These are phyloP conservation scores for Cladophialophora bantiana DNA, from an alignment of 2,329 filamentous ascomycete species.

Conservation along the genomic window DNA sequence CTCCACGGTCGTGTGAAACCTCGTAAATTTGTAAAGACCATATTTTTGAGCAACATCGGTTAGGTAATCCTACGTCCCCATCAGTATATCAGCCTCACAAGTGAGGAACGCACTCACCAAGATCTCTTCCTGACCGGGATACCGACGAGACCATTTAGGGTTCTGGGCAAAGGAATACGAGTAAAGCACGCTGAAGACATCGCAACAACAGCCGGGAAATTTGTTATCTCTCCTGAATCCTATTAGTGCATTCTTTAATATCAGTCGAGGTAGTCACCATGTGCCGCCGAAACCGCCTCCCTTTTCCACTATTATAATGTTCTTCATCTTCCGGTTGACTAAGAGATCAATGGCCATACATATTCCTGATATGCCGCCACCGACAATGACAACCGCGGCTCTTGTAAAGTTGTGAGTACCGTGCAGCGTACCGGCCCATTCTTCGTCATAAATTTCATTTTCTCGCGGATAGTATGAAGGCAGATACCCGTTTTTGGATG, in stretches of 20 bases:
- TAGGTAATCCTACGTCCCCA: slow-evolving; percentile 56
- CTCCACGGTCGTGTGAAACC: slow-evolving; percentile 64
- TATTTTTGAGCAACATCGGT: slow-evolving; percentile 43
- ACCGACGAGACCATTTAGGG: slow-evolving; percentile 63
- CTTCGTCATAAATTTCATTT: background rate
- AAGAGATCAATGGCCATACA: slow-evolving; percentile 58
- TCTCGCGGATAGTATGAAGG: slow-evolving; percentile 14
- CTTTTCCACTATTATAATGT: slow-evolving; percentile 65
- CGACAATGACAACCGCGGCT: slow-evolving; percentile 63
- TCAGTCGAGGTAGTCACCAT: slow-evolving; percentile 21
- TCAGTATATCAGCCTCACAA: slow-evolving; percentile 10
- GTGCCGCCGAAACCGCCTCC: slow-evolving; percentile 56
- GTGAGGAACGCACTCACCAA: slow-evolving; percentile 46
- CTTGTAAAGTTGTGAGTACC: slow-evolving; percentile 32
- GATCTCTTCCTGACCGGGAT: slow-evolving; percentile 67
- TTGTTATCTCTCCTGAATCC: slow-evolving; percentile 32
- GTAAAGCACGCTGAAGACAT: slow-evolving; percentile 63
- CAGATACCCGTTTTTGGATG: slow-evolving; percentile 15
- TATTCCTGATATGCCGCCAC: slow-evolving; percentile 59
- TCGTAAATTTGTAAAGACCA: slow-evolving; percentile 61
- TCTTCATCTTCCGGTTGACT: slow-evolving; percentile 57
- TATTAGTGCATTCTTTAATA: background rate
- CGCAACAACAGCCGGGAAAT: slow-evolving; percentile 61
- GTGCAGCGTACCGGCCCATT: slow-evolving; percentile 4
- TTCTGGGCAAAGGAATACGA: slow-evolving; percentile 68